Evolutionary conservation across 352 stramenopile species (phyloP).

Genomic region (Peronospora belbahrii): DNA sequence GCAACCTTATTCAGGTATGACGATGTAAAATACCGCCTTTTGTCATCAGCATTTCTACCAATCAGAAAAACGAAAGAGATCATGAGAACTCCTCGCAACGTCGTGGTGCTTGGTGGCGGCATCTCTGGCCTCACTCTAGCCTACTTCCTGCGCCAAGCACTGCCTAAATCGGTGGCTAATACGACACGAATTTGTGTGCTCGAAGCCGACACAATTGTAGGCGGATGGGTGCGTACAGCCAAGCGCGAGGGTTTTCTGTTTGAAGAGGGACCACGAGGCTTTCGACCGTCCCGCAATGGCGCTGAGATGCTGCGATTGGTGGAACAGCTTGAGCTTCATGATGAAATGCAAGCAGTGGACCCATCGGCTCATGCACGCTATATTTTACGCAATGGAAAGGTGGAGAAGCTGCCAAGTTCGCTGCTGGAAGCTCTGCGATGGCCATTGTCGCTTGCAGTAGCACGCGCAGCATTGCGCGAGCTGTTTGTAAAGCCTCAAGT

Average conservation of each 20-base stretch:
- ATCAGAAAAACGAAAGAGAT: neutral
- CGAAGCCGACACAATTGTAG: slow-evolving; percentile 39
- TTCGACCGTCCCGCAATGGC: slow-evolving; percentile 78
- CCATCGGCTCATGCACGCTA: slow-evolving; percentile 59
- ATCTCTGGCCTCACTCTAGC: slow-evolving; percentile 73
- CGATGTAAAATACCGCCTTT: too few species aligned
- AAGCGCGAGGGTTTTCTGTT: slow-evolving; percentile 60
- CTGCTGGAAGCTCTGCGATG: slow-evolving; percentile 53
- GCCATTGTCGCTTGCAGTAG: slow-evolving; percentile 48
- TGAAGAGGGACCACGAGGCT: slow-evolving; percentile 75
- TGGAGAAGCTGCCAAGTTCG: slow-evolving; percentile 65
- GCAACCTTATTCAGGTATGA: too few species aligned
- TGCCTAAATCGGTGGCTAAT: slow-evolving; percentile 22
- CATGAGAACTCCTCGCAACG: slow-evolving; percentile 29
- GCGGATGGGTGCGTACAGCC: slow-evolving; percentile 69
- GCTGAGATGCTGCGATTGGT: slow-evolving; percentile 80
- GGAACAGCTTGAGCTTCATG: slow-evolving; percentile 63
- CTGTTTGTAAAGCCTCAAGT: slow-evolving; percentile 34
- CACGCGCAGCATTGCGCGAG: slow-evolving; percentile 58
- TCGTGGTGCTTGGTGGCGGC: slow-evolving; percentile 78
- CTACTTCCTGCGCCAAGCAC: slow-evolving; percentile 60
- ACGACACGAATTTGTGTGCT: slow-evolving; percentile 59
- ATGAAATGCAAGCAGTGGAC: slow-evolving; percentile 56
- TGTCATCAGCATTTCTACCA: slow-evolving; percentile 10
- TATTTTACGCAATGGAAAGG: slow-evolving; percentile 59